Conservation (phyloP, 306 rosid species). For the Luffa aegyptiaca region DNA sequence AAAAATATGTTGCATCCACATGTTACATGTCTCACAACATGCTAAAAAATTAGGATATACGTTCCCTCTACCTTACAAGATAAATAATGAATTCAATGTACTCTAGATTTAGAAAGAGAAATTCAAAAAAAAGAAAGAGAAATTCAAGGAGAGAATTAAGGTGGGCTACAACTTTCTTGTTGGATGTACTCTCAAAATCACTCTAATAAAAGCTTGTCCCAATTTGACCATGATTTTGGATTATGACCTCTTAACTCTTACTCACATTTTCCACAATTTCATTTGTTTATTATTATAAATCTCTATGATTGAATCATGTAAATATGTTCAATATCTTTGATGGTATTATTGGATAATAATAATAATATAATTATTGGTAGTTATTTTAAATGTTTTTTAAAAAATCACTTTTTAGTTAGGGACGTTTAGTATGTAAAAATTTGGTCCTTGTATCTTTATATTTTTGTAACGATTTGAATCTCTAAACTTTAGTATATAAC, state of each 20-base stretch:
- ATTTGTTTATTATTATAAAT: not conserved
- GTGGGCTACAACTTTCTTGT: slow-evolving; percentile 3
- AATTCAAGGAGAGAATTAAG: not conserved
- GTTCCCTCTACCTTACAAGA: not conserved
- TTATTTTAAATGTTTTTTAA: no score
- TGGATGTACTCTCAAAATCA: slow-evolving; percentile 2
- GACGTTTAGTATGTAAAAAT: no score
- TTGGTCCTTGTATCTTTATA: no score
- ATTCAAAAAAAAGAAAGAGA: no score
- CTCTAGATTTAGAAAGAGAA: not conserved
- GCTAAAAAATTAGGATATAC: not conserved
- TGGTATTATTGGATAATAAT: not conserved
- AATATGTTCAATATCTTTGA: not conserved
- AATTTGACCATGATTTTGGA: not conserved
- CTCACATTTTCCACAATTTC: not conserved
- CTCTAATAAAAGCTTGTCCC: not conserved
- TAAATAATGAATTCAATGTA: not conserved
- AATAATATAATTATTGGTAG: no score
- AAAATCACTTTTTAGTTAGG: no score
- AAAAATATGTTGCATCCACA: not conserved
- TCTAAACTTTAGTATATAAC: no score
- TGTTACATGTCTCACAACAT: not conserved
- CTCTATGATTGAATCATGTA: not conserved
- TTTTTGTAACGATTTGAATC: no score
- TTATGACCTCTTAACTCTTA: not conserved